Base-by-base conservation (phyloP, 371 early-diverging fungal genomes). In the Mycotypha africana region DNA sequence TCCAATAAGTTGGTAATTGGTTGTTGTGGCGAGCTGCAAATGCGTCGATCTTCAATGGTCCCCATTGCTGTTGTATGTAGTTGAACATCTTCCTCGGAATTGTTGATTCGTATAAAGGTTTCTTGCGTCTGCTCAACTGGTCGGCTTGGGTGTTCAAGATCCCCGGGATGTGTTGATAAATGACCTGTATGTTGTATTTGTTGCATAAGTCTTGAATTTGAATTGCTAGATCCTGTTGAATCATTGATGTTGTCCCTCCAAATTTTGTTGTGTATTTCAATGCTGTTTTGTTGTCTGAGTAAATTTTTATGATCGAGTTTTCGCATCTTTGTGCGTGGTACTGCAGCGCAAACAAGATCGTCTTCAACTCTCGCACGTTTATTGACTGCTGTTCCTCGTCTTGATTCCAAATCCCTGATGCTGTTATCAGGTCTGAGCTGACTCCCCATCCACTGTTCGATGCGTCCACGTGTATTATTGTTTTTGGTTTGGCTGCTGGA, bases 331-430 rank as follows among this genome's bases (percentile, higher is more conserved):
- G 16, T 3, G n/a, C 25, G 30, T 42, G 36, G 4, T 42, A 32
- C 12, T 28, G 12, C 31, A 28, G 9, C 3, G 37, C 26, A 17
- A 49, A 15, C 28, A 21, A 21, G 15, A 30, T 43, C n/a, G 37
- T 35, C 16, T 49, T 50, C n/a, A 63, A 30, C 21, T 58, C 58
- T 14, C 56, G 34, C 58, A 53, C 52, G 19, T 58, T 63, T 45
- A 63, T 63, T 4, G 55, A 55, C 11, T 38, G 23, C 2, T 14
- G 24, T 0, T 26, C 37, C 42, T 62, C 51, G 10, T 38, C 12
- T 8, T 21, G 30, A 16, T 39, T 37, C 51, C 51, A 50, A 16
- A 23, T 24, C 1, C 44, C 51, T 22, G 42, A 44, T 3, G 38
- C 6, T 2, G 31, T n/a, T 2, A 6, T 31, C 9, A 28, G 12